Evolutionary conservation across 345 rosid species (phyloP).

Genomic region (Aurinia saxatilis): DNA sequence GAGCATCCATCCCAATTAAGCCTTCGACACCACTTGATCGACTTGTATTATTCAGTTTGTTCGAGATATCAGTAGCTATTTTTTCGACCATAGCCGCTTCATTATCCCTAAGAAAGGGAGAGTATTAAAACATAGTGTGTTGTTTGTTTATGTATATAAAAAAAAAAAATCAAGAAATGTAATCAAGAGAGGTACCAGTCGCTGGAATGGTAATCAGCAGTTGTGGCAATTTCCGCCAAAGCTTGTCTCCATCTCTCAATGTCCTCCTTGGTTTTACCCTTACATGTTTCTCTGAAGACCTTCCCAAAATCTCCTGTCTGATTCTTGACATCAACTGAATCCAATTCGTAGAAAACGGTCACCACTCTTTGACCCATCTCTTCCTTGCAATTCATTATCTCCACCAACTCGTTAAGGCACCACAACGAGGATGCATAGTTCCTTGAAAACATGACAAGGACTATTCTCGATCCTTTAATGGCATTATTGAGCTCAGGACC

Average conservation of each 20-base stretch:
- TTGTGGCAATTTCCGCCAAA: not conserved
- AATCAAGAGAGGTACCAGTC: not conserved
- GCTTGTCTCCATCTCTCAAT: not conserved
- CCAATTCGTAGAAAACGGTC: not conserved
- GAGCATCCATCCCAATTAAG: conserved; percentile 17
- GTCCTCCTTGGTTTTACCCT: not conserved
- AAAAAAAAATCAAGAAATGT: not conserved
- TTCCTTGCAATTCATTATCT: not conserved
- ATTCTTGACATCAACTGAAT: not conserved
- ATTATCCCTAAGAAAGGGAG: not conserved
- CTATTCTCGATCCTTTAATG: not conserved
- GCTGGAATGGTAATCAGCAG: not conserved
- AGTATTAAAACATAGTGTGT: not conserved
- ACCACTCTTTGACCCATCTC: not conserved
- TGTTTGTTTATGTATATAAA: too few relatives aligned
- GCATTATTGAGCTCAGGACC: not conserved
- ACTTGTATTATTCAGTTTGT: not conserved
- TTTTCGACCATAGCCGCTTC: not conserved
- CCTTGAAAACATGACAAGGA: not conserved
- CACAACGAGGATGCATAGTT: not conserved
- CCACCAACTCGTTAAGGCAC: not conserved
- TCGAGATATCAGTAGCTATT: not conserved
- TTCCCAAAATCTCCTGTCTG: not conserved
- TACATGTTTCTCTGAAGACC: not conserved
- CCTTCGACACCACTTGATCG: not conserved